Base-by-base conservation (phyloP, 306 rosid species). In the Prosopis cineraria region DNA sequence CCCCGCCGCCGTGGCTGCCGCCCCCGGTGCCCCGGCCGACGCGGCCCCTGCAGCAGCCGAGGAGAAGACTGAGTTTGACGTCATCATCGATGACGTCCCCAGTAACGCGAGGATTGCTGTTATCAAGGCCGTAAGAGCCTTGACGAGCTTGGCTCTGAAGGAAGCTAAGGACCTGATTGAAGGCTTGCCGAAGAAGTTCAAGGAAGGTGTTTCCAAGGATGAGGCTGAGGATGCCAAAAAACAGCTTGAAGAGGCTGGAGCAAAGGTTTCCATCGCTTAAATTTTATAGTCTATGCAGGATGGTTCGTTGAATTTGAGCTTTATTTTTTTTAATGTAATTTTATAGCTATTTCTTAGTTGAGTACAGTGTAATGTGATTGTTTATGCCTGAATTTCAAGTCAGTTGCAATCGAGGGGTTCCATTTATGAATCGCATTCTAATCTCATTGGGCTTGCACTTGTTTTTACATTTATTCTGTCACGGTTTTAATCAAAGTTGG, bases 61-160 rank as follows among this genome's bases (percentile, higher is more conserved):
- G 88, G 98, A 94, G 87, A 90, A 94, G 88, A 94, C 98, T 16
- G 98, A 94, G 84, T 94, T 94, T 68, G 98, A 94, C 44, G 97
- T 94, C 39, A 85, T 94, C 0, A 94, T 94, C 65, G 97, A 94
- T 70, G 98, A 94, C 0, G 98, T 94, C 0, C 97, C 98, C 3
- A 92, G 92, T 80, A 92, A 81, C 45, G 84, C 91, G 3, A 84
- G 98, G 70, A 94, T 94, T 19, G 82, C 96, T 30, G 98, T 91
- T 73, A 94, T 94, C 20, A 94, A 94, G 83, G 83, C 98, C 19
- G 98, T 92, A 52, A 92, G 98, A 67, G 82, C 78, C 0, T 68
- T 92, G 90, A 94, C 98, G 80, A 94, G 68, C 85, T 80, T 94
- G 80, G 97, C 97, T 10, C 72, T 94, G 88, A 94, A 94, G 81